These are phyloP conservation scores for Claviceps fusiformis DNA, from an alignment of 2,329 filamentous ascomycete species.

Conservation along the genomic window DNA sequence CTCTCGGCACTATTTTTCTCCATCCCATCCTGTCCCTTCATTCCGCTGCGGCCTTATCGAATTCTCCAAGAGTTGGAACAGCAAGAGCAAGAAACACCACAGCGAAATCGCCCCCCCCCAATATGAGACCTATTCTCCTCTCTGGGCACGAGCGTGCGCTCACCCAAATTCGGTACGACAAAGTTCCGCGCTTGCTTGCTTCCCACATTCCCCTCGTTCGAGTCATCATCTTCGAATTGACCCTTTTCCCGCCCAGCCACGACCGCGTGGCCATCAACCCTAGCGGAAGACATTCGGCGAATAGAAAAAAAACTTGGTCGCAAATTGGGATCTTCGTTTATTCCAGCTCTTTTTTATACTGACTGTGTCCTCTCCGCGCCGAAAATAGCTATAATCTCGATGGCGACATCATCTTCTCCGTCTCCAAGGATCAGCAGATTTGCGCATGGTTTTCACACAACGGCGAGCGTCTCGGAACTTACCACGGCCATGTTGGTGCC, in stretches of 20 bases:
- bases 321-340: not conserved
- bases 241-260: not conserved
- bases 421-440: conserved; percentile 90
- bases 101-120: conserved; percentile 26
- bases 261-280: not conserved
- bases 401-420: conserved; percentile 93
- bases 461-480: conserved; percentile 92
- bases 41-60: conserved; percentile 1
- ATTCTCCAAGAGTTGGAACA: not conserved
- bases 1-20: conserved; percentile 12
- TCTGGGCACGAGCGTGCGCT: conserved; percentile 93
- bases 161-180: conserved; percentile 73
- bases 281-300: not conserved
- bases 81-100: conserved; percentile 3
- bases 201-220: not conserved
- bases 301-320: not conserved
- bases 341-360: not conserved
- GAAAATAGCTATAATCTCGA: conserved; percentile 67
- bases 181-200: not conserved
- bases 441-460: conserved; percentile 97
- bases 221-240: not conserved
- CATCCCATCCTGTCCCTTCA: conserved; percentile 6
- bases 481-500: conserved; percentile 91
- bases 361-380: not conserved
- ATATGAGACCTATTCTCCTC: conserved; percentile 92